These are phyloP conservation scores for Agaricus blazei DNA, from an alignment of 768 basidiomycete genomes.

Conservation along the genomic window DNA sequence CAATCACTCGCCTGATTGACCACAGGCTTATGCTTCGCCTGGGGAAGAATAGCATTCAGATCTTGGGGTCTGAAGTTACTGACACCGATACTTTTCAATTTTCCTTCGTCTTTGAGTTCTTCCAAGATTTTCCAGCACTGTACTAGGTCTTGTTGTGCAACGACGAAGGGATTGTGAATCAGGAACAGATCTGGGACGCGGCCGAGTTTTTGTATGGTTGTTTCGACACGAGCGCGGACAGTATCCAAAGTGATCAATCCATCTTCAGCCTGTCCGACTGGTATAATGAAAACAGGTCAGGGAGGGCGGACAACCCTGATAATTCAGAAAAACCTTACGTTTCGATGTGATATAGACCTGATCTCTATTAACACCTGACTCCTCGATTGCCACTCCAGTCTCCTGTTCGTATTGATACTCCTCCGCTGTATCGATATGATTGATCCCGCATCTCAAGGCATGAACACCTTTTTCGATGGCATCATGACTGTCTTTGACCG, in stretches of 20 bases:
- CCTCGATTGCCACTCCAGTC: constrained; percentile 32
- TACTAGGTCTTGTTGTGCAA: constrained; percentile 19
- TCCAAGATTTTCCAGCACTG: constrained; percentile 49
- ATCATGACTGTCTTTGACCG: constrained; percentile 22
- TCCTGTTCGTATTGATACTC: constrained; percentile 40
- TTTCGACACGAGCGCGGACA: constrained; percentile 37
- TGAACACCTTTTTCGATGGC: constrained; percentile 23
- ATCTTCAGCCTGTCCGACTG: background rate
- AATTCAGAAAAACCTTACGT: constrained; percentile 14
- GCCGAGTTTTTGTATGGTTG: constrained; percentile 42
- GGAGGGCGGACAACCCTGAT: background rate
- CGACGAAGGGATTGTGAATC: constrained; percentile 38
- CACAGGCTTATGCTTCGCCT: constrained; percentile 43
- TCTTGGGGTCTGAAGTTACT: constrained; percentile 46
- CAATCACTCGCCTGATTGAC: constrained; percentile 41
- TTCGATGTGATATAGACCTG: constrained; percentile 48
- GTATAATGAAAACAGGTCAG: background rate
- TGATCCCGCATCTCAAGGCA: constrained; percentile 37
- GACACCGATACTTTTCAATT: constrained; percentile 42
- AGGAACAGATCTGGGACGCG: constrained; percentile 49
- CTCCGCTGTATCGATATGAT: constrained; percentile 51
- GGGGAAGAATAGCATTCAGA: constrained; percentile 36
- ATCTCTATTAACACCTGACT: constrained; percentile 27
- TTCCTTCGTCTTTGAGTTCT: constrained; percentile 35
- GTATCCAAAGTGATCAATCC: constrained; percentile 21